Evolutionary conservation across 768 basidiomycete species (phyloP).

Genomic region (Hirschioporus abietinus): DNA sequence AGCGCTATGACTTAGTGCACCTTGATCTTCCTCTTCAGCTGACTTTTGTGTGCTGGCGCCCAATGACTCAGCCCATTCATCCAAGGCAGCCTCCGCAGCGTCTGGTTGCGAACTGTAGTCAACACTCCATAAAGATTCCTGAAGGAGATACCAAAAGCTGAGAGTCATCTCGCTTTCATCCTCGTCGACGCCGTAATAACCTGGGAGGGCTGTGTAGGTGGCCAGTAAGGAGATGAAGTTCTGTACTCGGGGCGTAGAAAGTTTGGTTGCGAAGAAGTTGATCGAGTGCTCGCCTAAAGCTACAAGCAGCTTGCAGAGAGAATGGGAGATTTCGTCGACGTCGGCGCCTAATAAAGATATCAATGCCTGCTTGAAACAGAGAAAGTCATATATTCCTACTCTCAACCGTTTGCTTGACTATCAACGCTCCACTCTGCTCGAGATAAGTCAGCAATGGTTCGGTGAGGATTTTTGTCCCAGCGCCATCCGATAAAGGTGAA

Average conservation of each 20-base stretch:
- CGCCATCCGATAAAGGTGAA: conserved; percentile 66
- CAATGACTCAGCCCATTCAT: conserved; percentile 21
- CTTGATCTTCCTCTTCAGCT: conserved; percentile 23
- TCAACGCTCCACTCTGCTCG: conserved; percentile 44
- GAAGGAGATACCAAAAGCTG: conserved; percentile 86
- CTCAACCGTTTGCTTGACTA: conserved; percentile 33
- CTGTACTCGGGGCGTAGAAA: conserved; percentile 60
- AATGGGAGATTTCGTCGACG: conserved; percentile 55
- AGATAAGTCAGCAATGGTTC: conserved; percentile 86
- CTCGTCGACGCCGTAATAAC: conserved; percentile 78
- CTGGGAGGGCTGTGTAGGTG: conserved; percentile 66
- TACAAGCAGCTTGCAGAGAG: conserved; percentile 73
- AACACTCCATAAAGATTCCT: conserved; percentile 77
- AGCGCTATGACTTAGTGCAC: conserved; percentile 28
- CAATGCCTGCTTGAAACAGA: conserved; percentile 7
- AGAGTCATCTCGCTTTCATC: conserved; percentile 85
- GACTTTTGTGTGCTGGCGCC: background rate
- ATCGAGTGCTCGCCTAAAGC: conserved; percentile 86
- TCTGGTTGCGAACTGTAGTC: conserved; percentile 37
- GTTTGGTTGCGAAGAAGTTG: conserved; percentile 64
- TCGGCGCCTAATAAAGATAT: conserved; percentile 28
- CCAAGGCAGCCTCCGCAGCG: conserved; percentile 21
- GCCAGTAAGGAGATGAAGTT: conserved; percentile 67
- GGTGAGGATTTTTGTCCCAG: conserved; percentile 65
- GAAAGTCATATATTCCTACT: conserved; percentile 25